phyloP scores from a whole-genome alignment of 768 basidiomycete genomes.

The Cubamyces sp. region DNA sequence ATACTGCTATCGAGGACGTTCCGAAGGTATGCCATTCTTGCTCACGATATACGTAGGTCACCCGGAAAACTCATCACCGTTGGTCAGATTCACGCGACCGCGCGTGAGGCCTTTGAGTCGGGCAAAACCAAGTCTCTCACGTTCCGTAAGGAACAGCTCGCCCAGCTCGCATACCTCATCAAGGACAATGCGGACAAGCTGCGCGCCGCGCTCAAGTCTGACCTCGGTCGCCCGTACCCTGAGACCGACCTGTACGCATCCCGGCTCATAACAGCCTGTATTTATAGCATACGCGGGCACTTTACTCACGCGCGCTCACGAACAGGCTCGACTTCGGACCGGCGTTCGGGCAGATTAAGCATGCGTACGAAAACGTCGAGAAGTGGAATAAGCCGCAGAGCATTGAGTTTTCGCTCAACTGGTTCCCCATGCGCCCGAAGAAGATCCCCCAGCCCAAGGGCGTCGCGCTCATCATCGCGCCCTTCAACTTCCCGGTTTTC shows the following conservation, averaged over 20 bases:
- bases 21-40: slow-evolving; percentile 22
- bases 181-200: slow-evolving; percentile 70
- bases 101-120: slow-evolving; percentile 58
- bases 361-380: slow-evolving; percentile 62
- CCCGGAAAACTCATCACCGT: neutral
- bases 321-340: slow-evolving; percentile 65
- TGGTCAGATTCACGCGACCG: slow-evolving; percentile 54
- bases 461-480: slow-evolving; percentile 66
- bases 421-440: slow-evolving; percentile 59
- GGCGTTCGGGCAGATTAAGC: slow-evolving; percentile 52
- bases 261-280: too few species aligned
- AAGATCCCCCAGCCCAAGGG: slow-evolving; percentile 79
- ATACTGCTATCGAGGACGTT: slow-evolving; percentile 31
- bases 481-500: slow-evolving; percentile 78
- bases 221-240: slow-evolving; percentile 62
- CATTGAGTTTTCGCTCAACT: slow-evolving; percentile 58
- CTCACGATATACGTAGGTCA: too few species aligned
- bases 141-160: slow-evolving; percentile 75
- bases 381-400: slow-evolving; percentile 74
- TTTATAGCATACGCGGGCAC: too few species aligned
- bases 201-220: slow-evolving; percentile 56
- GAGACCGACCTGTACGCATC: slow-evolving; percentile 54
- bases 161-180: slow-evolving; percentile 69
- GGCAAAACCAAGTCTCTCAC: slow-evolving; percentile 65
- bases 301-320: neutral